A percentile compares a stretch with the other conserved stretches of the same genome.
phyloP scores from a whole-genome alignment of 192 early-diverging fungal genomes.

The Podila clonocystis region DNA sequence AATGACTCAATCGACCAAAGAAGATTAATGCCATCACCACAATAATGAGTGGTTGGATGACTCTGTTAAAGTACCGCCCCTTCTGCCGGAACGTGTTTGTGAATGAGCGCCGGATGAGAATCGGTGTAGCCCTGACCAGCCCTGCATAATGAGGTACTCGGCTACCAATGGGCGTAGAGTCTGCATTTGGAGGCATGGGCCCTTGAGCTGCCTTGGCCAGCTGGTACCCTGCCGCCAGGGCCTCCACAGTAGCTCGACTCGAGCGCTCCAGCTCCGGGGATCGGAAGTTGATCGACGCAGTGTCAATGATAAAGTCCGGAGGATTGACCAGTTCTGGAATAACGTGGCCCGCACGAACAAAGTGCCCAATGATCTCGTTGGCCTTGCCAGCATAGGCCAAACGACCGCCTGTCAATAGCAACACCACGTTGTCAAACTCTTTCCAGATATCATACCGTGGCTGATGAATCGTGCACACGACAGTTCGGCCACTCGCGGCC shows the following conservation, averaged over 20 bases:
- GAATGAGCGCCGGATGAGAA: slow-evolving; percentile 7
- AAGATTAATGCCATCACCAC: neutral
- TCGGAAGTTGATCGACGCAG: slow-evolving; percentile 13
- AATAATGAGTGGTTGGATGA: slow-evolving; percentile 1
- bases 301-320: slow-evolving; percentile 31
- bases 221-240: neutral
- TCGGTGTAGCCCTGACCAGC: neutral
- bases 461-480: slow-evolving; percentile 91
- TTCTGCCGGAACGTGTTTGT: slow-evolving; percentile 5
- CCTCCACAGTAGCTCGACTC: neutral
- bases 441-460: slow-evolving; percentile 78
- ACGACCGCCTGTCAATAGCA: slow-evolving; percentile 67
- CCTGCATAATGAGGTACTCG: neutral
- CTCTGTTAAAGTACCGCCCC: slow-evolving; percentile 6
- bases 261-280: neutral
- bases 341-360: slow-evolving; percentile 10
- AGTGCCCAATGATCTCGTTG: neutral
- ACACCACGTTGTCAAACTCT: slow-evolving; percentile 80
- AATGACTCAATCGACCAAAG: neutral
- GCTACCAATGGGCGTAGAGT: neutral
- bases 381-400: slow-evolving; percentile 12
- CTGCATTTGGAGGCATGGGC: neutral
- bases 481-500: slow-evolving; percentile 35
- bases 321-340: slow-evolving; percentile 6
- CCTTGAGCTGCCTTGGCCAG: neutral